Base-by-base conservation (phyloP, 2,329 filamentous ascomycete species). In the Phialemoniopsis sp. region DNA sequence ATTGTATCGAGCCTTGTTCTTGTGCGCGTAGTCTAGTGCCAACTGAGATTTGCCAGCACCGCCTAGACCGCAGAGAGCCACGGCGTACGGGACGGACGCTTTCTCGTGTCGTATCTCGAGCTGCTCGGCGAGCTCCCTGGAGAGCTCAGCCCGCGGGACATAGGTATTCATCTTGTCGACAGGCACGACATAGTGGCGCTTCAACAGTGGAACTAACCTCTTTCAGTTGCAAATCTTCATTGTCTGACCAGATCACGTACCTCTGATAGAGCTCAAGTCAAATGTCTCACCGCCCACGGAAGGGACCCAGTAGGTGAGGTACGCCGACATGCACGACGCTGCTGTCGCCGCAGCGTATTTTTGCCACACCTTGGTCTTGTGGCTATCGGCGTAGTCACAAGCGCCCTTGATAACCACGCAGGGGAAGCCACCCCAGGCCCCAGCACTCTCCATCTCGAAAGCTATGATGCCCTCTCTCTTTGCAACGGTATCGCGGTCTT, bases 311-410 rank as follows among this genome's bases (percentile, higher is more conserved):
- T n/a, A n/a, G n/a, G n/a, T n/a, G n/a, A n/a, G n/a, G n/a, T n/a
- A n/a, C n/a, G n/a, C n/a, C n/a, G n/a, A n/a, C n/a, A n/a, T n/a
- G n/a, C n/a, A n/a, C n/a, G n/a, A n/a, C n/a, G 61, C 58, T 3
- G 62, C 57, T 1, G 53, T 55, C 0, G 53, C 56, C 2, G 62
- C 59, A 2, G 62, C 60, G 48, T 59, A 65, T 3, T 35, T 33
- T 34, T 66, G 61, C 59, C 58, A 66, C 6, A 21, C 36, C 29
- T 60, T 58, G 39, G 50, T 56, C 40, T 64, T 64, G 44, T 66
- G 62, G 36, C 58, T 56, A 42, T 67, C 63, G 1, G 59, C 55
- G 41, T 66, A 67, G 45, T 66, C 58, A 43, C 56, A 59, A 2
- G 62, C 56, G 8, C 59, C 57, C 39, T 64, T 64, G 39, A 67